Conservation (phyloP, 257 asterid species). For the Jacaranda mimosifolia region DNA sequence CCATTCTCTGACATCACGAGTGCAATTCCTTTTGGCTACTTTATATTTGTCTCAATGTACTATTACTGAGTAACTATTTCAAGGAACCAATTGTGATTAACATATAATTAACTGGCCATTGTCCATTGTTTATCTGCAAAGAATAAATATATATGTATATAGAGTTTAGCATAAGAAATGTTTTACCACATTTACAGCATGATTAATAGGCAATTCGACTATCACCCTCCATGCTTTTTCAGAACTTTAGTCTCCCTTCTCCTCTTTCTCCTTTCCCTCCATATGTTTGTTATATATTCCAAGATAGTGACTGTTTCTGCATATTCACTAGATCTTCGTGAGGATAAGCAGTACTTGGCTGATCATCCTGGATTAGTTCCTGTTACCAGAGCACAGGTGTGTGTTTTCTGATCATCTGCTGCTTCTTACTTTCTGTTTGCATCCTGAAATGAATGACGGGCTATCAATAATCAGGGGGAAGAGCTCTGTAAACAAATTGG, state of each 20-base stretch:
- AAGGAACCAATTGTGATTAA: too few relatives aligned
- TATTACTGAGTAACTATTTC: too few relatives aligned
- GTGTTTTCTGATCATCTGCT: conserved; percentile 30
- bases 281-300: neutral
- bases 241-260: too few relatives aligned
- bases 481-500: conserved; percentile 80
- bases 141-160: too few relatives aligned
- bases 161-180: too few relatives aligned
- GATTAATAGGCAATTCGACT: too few relatives aligned
- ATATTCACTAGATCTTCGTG: conserved; percentile 68
- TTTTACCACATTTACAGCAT: too few relatives aligned
- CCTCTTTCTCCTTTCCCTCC: neutral
- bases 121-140: too few relatives aligned
- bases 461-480: conserved; percentile 61
- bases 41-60: neutral
- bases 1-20: conserved; percentile 2
- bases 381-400: conserved; percentile 70
- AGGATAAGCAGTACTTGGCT: conserved; percentile 71
- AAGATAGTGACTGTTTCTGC: neutral
- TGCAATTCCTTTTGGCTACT: neutral
- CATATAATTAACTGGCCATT: too few relatives aligned
- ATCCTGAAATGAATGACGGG: conserved; percentile 15
- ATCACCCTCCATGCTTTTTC: too few relatives aligned
- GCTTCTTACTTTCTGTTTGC: neutral
- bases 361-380: conserved; percentile 84